Base-by-base conservation (phyloP, 2,329 filamentous ascomycete species). In the Calycina marina region DNA sequence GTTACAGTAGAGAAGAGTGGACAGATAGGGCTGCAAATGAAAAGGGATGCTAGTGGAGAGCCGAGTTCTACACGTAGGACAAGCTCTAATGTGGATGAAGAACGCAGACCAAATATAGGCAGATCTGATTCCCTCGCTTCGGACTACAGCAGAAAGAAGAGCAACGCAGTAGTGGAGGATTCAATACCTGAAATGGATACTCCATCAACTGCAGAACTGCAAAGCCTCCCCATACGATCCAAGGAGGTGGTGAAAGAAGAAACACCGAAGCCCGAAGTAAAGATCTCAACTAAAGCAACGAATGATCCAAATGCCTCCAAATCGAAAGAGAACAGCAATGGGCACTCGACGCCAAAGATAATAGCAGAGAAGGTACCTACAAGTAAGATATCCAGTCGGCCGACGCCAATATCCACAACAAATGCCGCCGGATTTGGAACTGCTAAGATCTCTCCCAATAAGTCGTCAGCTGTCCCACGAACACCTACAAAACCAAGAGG, bases 1-100 rank as follows among this genome's bases (percentile, higher is more conserved):
- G 68, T 86, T 32, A 70, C 77, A 12, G 67, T 86, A 28, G 77
- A 84, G 50, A 55, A 57, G 33, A 55, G 51, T 20, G 54, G 58
- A 20, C 57, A 59, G 32, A 39, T 49, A 36, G 57, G 55, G n/a
- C 49, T 58, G 18, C 59, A 58, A 15, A 40, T 65, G 36, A 55
- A 54, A 38, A 61, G 58, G 42, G 50, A 53, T 14, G 40, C 36
- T 5, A 49, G 42, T 28, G 37, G 35, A 38, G 48, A 47, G 27
- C 39, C 45, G 27, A 50, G 42, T 29, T 36, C 44, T 18, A 46
- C 36, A 31, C 39, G 47, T 32, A 45, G 49, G 27, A 38, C 37
- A 18, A 50, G 47, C 33, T 51, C 50, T 33, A 50, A 43, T 25
- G 35, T 46, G 14, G 43, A 51, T 14, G 49, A 48, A 15, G 35